These are phyloP conservation scores for Postia placenta DNA, from an alignment of 768 basidiomycete species.

Conservation along the genomic window DNA sequence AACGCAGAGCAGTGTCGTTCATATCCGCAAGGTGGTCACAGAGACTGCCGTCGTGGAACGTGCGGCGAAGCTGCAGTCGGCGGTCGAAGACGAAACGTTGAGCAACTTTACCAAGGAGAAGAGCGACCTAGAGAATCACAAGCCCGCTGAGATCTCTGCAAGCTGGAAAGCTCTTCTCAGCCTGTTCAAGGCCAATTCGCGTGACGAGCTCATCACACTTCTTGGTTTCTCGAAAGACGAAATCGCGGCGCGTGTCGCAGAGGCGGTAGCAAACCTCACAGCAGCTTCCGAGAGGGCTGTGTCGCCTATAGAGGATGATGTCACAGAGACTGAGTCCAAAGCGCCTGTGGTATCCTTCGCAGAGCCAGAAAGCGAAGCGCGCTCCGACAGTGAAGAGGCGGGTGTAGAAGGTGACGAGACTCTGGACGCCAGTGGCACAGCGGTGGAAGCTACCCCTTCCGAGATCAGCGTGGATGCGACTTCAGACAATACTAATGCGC, in stretches of 20 bases:
- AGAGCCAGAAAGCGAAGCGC: constrained; percentile 55
- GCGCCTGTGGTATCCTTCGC: constrained; percentile 78
- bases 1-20: constrained; percentile 76
- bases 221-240: constrained; percentile 92
- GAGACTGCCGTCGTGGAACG: constrained; percentile 72
- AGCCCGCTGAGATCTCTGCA: constrained; percentile 30
- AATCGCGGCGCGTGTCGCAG: constrained; percentile 69
- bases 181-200: constrained; percentile 82
- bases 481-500: constrained; percentile 49
- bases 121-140: constrained; percentile 18
- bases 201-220: constrained; percentile 84
- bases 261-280: constrained; percentile 75
- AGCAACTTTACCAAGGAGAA: constrained; percentile 65
- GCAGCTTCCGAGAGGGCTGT: constrained; percentile 28
- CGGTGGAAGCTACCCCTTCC: constrained; percentile 61
- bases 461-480: constrained; percentile 62
- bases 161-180: constrained; percentile 88
- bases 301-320: constrained; percentile 26
- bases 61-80: constrained; percentile 57
- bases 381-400: constrained; percentile 30
- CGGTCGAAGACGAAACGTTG: constrained; percentile 52
- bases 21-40: constrained; percentile 71
- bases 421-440: constrained; percentile 21
- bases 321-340: constrained; percentile 29
- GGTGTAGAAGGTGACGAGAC: constrained; percentile 35